phyloP scores from a whole-genome alignment of 176 grass and related monocot genomes.

The Coix lacrymajobi region DNA sequence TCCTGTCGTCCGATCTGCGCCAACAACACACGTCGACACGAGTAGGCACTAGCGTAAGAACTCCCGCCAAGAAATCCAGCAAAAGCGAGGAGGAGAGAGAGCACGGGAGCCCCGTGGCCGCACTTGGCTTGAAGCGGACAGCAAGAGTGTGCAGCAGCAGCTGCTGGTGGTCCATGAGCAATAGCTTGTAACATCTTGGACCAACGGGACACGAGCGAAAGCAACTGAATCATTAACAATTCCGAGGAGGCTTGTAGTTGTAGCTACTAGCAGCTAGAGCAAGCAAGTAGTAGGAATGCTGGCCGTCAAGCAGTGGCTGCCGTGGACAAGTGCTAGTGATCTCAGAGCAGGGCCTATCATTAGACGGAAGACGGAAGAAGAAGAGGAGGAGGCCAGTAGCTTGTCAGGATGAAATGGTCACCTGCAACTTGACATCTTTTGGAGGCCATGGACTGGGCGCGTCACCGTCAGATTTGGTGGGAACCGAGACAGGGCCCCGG shows the following conservation, averaged over 20 bases:
- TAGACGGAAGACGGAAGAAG: neutral
- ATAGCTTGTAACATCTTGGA: constrained; percentile 24
- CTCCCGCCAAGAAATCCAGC: neutral
- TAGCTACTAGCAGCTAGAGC: no score
- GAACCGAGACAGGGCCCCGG: neutral
- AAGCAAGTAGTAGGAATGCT: neutral
- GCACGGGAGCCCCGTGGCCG: neutral
- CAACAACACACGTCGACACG: neutral
- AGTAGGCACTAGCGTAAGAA: constrained; percentile 39
- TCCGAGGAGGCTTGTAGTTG: constrained; percentile 11
- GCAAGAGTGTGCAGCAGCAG: neutral
- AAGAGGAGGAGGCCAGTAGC: constrained; percentile 7
- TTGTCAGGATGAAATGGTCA: constrained; percentile 23
- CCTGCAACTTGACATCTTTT: constrained; percentile 29
- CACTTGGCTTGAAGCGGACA: constrained; percentile 20
- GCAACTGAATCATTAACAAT: constrained; percentile 36
- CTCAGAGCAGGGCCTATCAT: constrained; percentile 6
- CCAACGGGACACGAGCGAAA: constrained; percentile 30
- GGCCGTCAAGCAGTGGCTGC: neutral
- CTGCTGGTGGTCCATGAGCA: neutral
- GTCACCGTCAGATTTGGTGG: constrained; percentile 56
- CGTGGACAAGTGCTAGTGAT: neutral
- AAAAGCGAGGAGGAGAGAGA: neutral
- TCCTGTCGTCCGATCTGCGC: neutral
- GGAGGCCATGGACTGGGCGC: constrained; percentile 13